phyloP scores from a whole-genome alignment of 495 filamentous ascomycete genomes.

The Achaetomiella virescens region DNA sequence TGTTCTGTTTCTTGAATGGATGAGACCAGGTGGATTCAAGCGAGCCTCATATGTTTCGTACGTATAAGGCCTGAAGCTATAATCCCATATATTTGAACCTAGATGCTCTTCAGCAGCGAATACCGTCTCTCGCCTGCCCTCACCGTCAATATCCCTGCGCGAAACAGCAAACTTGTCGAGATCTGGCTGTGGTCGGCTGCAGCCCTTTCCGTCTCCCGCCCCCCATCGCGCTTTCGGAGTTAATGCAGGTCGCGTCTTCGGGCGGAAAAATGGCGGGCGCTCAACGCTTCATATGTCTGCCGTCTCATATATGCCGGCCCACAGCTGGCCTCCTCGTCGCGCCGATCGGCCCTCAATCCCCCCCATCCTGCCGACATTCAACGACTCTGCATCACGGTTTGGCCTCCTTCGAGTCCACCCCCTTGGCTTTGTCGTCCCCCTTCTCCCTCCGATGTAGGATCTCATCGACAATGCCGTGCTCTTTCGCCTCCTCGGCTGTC shows the following conservation, averaged over 20 bases:
- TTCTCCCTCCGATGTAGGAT: slow-evolving; percentile 55
- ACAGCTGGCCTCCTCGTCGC: not conserved
- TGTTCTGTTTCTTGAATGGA: no score
- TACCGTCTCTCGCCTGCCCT: no score
- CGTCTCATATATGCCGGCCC: not conserved
- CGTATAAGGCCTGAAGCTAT: no score
- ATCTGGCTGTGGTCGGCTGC: no score
- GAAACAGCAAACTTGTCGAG: no score
- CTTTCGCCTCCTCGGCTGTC: slow-evolving; percentile 78
- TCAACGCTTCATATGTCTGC: not conserved
- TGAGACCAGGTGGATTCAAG: no score
- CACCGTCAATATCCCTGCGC: no score
- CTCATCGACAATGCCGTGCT: slow-evolving; percentile 86
- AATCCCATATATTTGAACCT: no score
- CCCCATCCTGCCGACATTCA: not conserved
- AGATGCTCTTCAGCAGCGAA: no score
- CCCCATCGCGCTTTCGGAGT: no score
- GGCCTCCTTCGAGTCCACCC: slow-evolving; percentile 16
- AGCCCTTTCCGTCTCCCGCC: no score
- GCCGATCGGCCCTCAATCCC: not conserved
- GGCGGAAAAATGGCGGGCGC: not conserved
- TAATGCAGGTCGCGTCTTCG: not conserved
- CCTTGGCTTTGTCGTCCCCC: slow-evolving; percentile 23
- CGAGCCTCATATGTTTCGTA: no score
- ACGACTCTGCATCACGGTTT: slow-evolving; percentile 16